Evolutionary conservation across 768 basidiomycete genomes (phyloP), one percentile per base, ranked within the genome.

Genomic region (Suillus occidentalis): DNA sequence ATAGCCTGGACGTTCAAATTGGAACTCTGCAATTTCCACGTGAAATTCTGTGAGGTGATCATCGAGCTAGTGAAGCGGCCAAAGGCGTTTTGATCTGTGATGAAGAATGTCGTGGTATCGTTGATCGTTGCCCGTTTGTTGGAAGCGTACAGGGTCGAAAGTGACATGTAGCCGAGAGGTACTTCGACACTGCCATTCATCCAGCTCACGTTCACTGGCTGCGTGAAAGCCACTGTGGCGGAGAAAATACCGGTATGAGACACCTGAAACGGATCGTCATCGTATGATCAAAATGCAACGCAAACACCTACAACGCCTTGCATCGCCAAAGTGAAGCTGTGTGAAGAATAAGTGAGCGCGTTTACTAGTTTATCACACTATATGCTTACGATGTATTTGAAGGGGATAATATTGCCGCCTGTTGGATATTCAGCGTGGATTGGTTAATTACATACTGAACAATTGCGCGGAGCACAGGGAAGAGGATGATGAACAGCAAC

Each of bases 1-100:
- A 84, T 76, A 3, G 90, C 90, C 61, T 87, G 85, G 13, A 89
- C 89, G 8, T 79, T 78, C 45, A 91, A 79, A 66, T 82, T 81
- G n/a, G 82, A 72, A 64, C 83, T 88, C 20, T 77, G 70, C 49
- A 92, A 75, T 62, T 81, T 80, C 90, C 90, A 92, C 1, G 86
- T 90, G 69, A 92, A 91, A 64, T 82, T 86, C 55, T 78, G 77
- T 55, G 84, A 82, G 0, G 88, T 91, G 72, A 92, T 91, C 82
- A 92, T 80, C 39, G 80, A 76, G 49, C 76, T 76, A 2, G 89
- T 82, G 74, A 91, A 91, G 25, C 78, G 79, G 64, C 84, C 85
- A 68, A 92, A 91, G 13, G 85, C 85, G 37, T 72, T 73, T 70
- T 84, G 75, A 69, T 91, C 80, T 2, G 73, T 73, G 70, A 91